Conservation (phyloP, 2,329 filamentous ascomycete species). For the Ceratocystis variospora region DNA sequence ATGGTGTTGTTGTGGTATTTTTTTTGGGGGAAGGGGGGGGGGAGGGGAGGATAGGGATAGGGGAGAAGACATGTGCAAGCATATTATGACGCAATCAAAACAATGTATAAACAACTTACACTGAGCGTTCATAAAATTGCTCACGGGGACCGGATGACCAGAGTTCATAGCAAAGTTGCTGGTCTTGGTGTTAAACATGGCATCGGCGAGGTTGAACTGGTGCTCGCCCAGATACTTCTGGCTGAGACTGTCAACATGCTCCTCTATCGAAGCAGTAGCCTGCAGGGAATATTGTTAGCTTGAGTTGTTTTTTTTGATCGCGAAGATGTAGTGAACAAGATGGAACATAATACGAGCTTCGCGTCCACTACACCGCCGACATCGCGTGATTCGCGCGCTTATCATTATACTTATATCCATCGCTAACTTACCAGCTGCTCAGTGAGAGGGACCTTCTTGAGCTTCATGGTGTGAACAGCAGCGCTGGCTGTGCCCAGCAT, state of each 20-base stretch:
- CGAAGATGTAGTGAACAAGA: conserved; percentile 11
- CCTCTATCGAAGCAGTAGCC: conserved; percentile 65
- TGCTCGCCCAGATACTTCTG: conserved; percentile 87
- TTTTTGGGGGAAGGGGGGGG: too few species aligned
- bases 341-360: neutral
- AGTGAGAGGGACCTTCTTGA: conserved; percentile 85
- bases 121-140: conserved; percentile 97
- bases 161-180: conserved; percentile 42
- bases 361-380: neutral
- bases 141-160: conserved; percentile 73
- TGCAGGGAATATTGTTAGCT: conserved; percentile 26
- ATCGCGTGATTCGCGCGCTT: conserved; percentile 3
- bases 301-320: conserved; percentile 10
- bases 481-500: conserved; percentile 73
- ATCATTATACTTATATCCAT: neutral
- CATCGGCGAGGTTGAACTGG: conserved; percentile 57
- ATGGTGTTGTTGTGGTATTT: too few species aligned
- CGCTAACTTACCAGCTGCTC: conserved; percentile 67
- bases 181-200: conserved; percentile 65
- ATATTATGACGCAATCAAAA: neutral
- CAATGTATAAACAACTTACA: conserved; percentile 46
- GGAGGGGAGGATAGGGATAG: too few species aligned
- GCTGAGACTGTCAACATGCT: conserved; percentile 67
- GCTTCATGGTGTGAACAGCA: conserved; percentile 88
- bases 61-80: too few species aligned